Conservation (phyloP, 1,284 basidiomycete species). For the Fomitopsis pinicola region DNA sequence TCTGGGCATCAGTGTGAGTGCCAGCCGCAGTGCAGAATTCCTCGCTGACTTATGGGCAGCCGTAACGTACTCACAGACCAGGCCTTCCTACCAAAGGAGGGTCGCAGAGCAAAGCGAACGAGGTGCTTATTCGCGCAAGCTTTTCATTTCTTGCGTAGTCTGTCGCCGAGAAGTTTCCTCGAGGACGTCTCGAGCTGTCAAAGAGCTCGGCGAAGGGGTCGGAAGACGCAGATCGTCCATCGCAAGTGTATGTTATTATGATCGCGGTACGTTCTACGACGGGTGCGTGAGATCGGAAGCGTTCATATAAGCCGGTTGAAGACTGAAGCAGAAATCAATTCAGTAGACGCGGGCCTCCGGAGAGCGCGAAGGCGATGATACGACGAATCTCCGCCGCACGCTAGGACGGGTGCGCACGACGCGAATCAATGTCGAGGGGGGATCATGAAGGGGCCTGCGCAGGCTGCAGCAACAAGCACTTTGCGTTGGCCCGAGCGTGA, state of each 20-base stretch:
- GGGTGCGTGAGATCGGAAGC: neutral
- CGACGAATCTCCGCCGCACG: constrained; percentile 6
- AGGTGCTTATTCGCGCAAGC: neutral
- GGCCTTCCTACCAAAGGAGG: neutral
- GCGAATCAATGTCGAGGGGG: neutral
- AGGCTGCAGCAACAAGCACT: neutral
- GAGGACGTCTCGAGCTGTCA: neutral
- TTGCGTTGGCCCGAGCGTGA: neutral
- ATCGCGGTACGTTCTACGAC: neutral
- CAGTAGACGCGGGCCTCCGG: neutral
- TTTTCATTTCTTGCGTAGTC: neutral
- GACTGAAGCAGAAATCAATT: neutral
- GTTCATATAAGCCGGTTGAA: neutral
- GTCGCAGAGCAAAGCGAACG: neutral
- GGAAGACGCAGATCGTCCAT: neutral
- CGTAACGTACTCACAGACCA: neutral
- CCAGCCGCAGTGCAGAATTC: neutral
- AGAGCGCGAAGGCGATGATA: neutral
- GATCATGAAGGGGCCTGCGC: neutral
- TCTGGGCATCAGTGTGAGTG: neutral
- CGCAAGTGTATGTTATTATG: neutral
- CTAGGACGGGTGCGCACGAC: neutral
- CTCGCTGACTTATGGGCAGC: neutral
- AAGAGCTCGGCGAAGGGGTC: neutral
- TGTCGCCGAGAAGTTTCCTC: neutral